Evolutionary conservation across 2,329 filamentous ascomycete genomes (phyloP), one percentile per base, ranked within the genome.

Genomic region (Talaromyces sp.): DNA sequence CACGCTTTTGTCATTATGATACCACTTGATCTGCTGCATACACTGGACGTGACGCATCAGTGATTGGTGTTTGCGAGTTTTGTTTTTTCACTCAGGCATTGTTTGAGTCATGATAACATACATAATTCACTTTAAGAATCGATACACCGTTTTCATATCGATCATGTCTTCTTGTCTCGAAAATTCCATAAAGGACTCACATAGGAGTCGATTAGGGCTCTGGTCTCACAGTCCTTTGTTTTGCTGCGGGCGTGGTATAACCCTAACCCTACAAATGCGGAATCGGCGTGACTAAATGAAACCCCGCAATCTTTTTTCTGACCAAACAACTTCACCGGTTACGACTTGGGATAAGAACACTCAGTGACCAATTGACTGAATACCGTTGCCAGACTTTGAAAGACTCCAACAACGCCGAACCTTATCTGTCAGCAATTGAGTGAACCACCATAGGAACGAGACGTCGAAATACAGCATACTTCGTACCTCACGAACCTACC

Each of bases 21-120:
- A 63, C 61, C 61, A 63, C 61, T 57, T 52, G 41, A 56, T 56
- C 61, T 57, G 50, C 61, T 63, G 61, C 61, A 62, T 62, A 62
- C 61, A 62, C 61, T 54, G 61, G 49, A 62, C 10, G 49, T 62
- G 61, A 62, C 61, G 39, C 61, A 47, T 63, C 37, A 57, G 37
- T 57, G 50, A 63, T 56, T 47, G 50, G 61, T 63, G 61, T 62
- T 62, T 41, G 33, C 47, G 45, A 61, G 43, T 61, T 61, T 33
- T 62, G 13, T 62, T 45, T 33, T 33, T 47, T 31, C 47, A 15
- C 27, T 1, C 8, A 47, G 19, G 25, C 47, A 43, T 62, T 56
- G 25, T 56, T 45, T 22, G 37, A 62, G 37, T 63, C 50, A 54
- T 57, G 61, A 57, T 45, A 63, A 47, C 61, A 63, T 57, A 57